Conservation (phyloP, 176 grass and related monocot genomes). For the Ensete glaucum region DNA sequence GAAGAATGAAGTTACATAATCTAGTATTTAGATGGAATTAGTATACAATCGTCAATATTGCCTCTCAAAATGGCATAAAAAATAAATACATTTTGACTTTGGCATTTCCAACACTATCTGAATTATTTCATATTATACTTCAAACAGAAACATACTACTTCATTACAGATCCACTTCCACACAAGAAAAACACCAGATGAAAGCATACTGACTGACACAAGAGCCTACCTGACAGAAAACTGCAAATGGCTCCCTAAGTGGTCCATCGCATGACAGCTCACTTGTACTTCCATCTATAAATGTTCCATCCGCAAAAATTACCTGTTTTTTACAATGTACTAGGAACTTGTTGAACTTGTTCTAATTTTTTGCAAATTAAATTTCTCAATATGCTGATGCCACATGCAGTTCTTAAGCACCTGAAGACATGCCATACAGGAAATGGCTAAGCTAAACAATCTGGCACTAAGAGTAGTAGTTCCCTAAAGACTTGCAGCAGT, state of each 20-base stretch:
- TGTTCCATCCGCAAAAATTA: slow-evolving; percentile 89
- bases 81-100: neutral
- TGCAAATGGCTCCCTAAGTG: slow-evolving; percentile 81
- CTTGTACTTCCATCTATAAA: slow-evolving; percentile 96
- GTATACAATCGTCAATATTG: neutral
- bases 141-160: too few species aligned
- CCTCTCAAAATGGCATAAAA: neutral
- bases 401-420: too few species aligned
- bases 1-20: neutral
- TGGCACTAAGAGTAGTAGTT: too few species aligned
- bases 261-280: slow-evolving; percentile 87
- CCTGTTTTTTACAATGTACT: slow-evolving; percentile 45
- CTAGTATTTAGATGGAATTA: neutral
- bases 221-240: slow-evolving; percentile 76
- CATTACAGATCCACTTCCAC: neutral
- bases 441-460: too few species aligned
- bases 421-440: too few species aligned
- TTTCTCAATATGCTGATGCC: too few species aligned
- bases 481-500: too few species aligned
- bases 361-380: neutral
- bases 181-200: neutral
- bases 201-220: neutral
- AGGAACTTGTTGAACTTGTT: neutral
- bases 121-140: neutral
- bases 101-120: neutral